Conservation (phyloP, 2,329 filamentous ascomycete species). For the Cladosporium sp. region DNA sequence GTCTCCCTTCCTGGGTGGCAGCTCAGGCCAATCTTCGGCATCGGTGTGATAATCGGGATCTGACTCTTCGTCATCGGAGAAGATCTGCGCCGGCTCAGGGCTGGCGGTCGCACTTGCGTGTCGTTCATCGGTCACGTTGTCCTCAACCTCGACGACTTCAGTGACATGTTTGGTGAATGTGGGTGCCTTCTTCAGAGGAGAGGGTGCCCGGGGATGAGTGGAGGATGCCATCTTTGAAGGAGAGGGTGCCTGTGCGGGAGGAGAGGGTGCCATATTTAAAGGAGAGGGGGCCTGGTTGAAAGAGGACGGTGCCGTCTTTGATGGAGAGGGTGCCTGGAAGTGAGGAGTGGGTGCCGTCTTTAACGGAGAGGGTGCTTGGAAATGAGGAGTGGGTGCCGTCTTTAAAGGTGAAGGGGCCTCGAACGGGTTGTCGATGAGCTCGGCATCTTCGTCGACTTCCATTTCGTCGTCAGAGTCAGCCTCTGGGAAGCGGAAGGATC, state of each 20-base stretch:
- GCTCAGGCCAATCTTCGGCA: slow-evolving; percentile 5
- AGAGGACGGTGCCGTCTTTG: neutral
- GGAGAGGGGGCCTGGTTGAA: neutral
- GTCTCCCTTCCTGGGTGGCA: neutral
- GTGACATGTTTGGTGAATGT: neutral
- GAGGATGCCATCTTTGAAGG: neutral
- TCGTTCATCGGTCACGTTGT: neutral
- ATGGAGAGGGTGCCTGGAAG: neutral
- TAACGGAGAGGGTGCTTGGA: neutral
- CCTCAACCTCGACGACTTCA: neutral
- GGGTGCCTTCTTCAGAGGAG: neutral
- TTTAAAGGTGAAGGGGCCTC: neutral
- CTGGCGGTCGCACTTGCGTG: neutral
- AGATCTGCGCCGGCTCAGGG: slow-evolving; percentile 2
- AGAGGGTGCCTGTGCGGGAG: neutral
- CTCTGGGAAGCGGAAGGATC: slow-evolving; percentile 29
- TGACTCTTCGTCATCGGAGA: neutral
- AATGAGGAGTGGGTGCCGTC: neutral
- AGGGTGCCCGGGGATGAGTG: neutral
- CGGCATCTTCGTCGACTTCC: slow-evolving; percentile 26
- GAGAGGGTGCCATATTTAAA: neutral
- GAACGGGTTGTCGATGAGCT: slow-evolving; percentile 6
- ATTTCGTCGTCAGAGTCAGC: slow-evolving; percentile 31
- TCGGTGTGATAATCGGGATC: neutral
- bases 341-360: neutral